Conservation (phyloP, 2,329 filamentous ascomycete species). For the Cordyceps tenuipes region DNA sequence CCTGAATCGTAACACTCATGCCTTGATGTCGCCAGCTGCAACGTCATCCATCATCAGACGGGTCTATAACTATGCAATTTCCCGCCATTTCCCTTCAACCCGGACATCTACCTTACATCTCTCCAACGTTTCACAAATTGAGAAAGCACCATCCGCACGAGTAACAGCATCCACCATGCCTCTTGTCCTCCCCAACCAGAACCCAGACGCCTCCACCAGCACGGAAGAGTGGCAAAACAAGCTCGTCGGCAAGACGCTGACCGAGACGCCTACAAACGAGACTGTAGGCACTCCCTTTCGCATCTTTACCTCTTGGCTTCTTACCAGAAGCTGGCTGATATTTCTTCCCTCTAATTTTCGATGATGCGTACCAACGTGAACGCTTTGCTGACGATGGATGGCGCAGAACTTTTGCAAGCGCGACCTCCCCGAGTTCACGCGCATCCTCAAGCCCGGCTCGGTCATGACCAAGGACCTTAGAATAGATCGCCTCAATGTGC, state of each 20-base stretch:
- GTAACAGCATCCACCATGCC: slow-evolving; percentile 40
- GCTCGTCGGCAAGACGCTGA: slow-evolving; percentile 55
- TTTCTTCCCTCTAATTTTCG: neutral
- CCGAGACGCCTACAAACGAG: slow-evolving; percentile 40
- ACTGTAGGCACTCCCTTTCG: slow-evolving; percentile 37
- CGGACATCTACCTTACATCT: neutral
- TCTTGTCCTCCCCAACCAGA: slow-evolving; percentile 55
- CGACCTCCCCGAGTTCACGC: slow-evolving; percentile 48
- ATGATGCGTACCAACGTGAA: too few relatives aligned
- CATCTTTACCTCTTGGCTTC: too few relatives aligned
- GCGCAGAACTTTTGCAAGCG: slow-evolving; percentile 50
- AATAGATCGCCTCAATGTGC: slow-evolving; percentile 48
- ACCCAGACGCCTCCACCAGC: slow-evolving; percentile 35
- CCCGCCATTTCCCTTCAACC: neutral
- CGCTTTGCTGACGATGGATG: neutral
- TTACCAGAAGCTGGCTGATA: too few relatives aligned
- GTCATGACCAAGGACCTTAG: slow-evolving; percentile 52
- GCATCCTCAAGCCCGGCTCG: slow-evolving; percentile 47
- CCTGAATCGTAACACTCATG: neutral
- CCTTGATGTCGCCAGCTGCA: neutral
- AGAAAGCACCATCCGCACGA: neutral
- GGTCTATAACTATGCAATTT: neutral
- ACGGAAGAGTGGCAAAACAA: slow-evolving; percentile 53
- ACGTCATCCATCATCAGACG: neutral
- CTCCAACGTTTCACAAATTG: neutral